Base-by-base conservation (phyloP, 495 filamentous ascomycete species). In the Hyaloscypha bicolor region DNA sequence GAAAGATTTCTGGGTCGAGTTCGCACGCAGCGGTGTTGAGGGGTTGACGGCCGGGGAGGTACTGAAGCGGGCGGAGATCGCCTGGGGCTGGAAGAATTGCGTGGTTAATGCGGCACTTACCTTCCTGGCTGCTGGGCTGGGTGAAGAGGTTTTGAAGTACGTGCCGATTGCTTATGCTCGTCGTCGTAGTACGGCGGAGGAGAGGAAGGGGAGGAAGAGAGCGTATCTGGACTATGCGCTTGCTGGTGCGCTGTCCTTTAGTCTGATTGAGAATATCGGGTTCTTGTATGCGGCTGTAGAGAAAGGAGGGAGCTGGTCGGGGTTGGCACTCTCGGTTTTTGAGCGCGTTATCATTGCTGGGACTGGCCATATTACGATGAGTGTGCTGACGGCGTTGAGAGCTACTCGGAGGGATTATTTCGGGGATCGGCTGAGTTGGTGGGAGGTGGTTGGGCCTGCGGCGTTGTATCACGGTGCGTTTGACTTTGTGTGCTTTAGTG, bases 91-190 rank as follows among this genome's bases (percentile, higher is more conserved):
- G 73, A 66, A 65, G 52, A 72, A 75, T 55, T 71, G 71, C 65
- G 51, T 63, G 2, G 67, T 75, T 45, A 75, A 71, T 62, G 39
- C 42, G 29, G 42, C 48, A 9, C 63, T 73, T 9, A 59, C 53
- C 4, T 71, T 67, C 53, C 32, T 69, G 21, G 55, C 62, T 1
- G 73, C 71, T 4, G 68, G 65, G 14, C 42, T 73, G 29, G 62
- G 57, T 0, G 73, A 74, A 56, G 73, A 74, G 55, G 59, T 67
- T 14, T 37, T 74, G 5, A 74, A 74, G 59, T 71, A 70, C 39
- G 25, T 70, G n/a, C 70, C 70, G 12, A 51, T 75, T 29, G 37
- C 42, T 6, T 75, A 75, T 37, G 73, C 68, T 22, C 65, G 68
- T 6, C 68, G 71, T 14, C 45, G 45, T 6, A 31, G 31, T 2